Conservation (phyloP, 2,329 filamentous ascomycete genomes). For the Moelleriella libera region DNA sequence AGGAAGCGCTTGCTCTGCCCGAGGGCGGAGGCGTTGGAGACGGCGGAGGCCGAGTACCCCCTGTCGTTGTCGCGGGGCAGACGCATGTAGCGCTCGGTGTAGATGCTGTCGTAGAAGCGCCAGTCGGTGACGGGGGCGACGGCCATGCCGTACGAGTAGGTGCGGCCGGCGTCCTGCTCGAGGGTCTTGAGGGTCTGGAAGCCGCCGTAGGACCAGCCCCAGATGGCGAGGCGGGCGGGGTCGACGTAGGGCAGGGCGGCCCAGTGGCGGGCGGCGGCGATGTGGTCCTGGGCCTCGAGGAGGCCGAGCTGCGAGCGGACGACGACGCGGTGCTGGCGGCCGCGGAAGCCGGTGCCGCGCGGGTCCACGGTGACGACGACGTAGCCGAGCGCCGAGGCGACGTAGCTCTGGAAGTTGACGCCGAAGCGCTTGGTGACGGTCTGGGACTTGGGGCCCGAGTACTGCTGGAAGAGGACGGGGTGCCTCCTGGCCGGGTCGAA, state of each 20-base stretch:
- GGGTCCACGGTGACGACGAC: slow-evolving; percentile 91
- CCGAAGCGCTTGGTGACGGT: slow-evolving; percentile 65
- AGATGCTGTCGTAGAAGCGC: slow-evolving; percentile 88
- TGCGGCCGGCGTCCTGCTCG: slow-evolving; percentile 76
- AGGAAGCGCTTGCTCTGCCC: slow-evolving; percentile 72
- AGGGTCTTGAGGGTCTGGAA: slow-evolving; percentile 93
- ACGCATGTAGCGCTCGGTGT: slow-evolving; percentile 96
- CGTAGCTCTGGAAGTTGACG: slow-evolving; percentile 82
- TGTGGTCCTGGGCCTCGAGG: slow-evolving; percentile 81
- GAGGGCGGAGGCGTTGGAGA: slow-evolving; percentile 63
- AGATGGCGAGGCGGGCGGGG: slow-evolving; percentile 69
- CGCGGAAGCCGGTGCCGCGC: slow-evolving; percentile 81
- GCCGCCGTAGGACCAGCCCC: slow-evolving; percentile 97
- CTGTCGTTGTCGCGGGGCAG: slow-evolving; percentile 67
- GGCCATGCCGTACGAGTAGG: slow-evolving; percentile 94
- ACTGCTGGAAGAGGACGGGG: slow-evolving; percentile 87
- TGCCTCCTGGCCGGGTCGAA: slow-evolving; percentile 77
- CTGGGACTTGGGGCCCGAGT: slow-evolving; percentile 90
- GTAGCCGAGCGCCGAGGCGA: slow-evolving; percentile 77
- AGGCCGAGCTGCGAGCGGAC: slow-evolving; percentile 74
- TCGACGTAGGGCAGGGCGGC: slow-evolving; percentile 74
- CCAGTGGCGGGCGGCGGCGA: slow-evolving; percentile 77
- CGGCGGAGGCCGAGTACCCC: slow-evolving; percentile 64
- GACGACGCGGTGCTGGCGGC: slow-evolving; percentile 68
- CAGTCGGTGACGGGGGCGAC: slow-evolving; percentile 98